phyloP scores from a whole-genome alignment of 495 filamentous ascomycete genomes.

The Elaphomyces granulatus region DNA sequence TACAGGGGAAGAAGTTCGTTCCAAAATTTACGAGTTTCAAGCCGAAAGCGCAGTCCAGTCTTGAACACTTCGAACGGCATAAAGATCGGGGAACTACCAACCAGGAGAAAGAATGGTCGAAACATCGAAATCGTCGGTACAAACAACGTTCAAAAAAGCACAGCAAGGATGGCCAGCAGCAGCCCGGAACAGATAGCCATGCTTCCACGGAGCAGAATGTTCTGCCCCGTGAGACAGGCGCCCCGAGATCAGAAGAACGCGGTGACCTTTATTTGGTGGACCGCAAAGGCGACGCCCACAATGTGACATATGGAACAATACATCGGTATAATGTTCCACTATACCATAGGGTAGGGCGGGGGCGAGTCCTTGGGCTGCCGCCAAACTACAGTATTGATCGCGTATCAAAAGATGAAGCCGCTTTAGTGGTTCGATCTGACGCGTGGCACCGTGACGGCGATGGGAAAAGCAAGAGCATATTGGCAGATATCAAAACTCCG shows the following conservation, averaged over 20 bases:
- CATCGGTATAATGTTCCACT: slow-evolving; percentile 45
- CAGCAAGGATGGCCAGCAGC: not conserved
- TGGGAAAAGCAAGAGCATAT: slow-evolving; percentile 13
- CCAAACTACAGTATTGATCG: slow-evolving; percentile 38
- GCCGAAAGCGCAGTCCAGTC: too few relatives aligned
- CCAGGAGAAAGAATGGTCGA: slow-evolving; percentile 13
- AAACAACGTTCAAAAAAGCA: slow-evolving; percentile 16
- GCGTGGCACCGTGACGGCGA: slow-evolving; percentile 12
- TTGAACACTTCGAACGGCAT: slow-evolving; percentile 14
- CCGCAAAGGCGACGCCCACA: slow-evolving; percentile 45
- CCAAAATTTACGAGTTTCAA: slow-evolving; percentile 61
- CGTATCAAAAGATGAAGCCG: slow-evolving; percentile 29
- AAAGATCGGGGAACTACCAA: slow-evolving; percentile 8
- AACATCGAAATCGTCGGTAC: slow-evolving; percentile 13
- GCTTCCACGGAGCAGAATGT: too few relatives aligned
- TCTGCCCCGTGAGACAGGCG: not conserved
- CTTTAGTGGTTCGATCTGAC: slow-evolving; percentile 27
- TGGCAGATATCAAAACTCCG: slow-evolving; percentile 9
- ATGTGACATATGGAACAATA: slow-evolving; percentile 44
- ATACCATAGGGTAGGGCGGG: slow-evolving; percentile 45
- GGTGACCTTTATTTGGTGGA: slow-evolving; percentile 33
- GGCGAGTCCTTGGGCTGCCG: slow-evolving; percentile 42
- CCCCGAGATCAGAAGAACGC: slow-evolving; percentile 7
- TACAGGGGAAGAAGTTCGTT: slow-evolving; percentile 30
- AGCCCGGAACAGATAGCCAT: too few relatives aligned